Conservation (phyloP, 2,329 filamentous ascomycete species). For the Fusarium armeniacum region DNA sequence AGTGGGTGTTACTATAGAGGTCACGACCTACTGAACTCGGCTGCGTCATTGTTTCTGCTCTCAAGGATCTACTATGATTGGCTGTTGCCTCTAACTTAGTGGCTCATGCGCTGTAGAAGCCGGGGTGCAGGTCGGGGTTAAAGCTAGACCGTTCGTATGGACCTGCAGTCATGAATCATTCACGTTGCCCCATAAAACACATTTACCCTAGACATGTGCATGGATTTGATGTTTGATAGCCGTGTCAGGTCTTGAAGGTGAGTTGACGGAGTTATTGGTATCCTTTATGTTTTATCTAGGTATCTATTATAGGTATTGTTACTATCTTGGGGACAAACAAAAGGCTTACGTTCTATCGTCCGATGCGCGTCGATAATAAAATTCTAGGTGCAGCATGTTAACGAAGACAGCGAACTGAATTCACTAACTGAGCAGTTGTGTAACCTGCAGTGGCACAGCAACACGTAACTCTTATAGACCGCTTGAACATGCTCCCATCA, state of each 20-base stretch:
- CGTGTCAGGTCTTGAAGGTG: slow-evolving; percentile 3
- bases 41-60: slow-evolving; percentile 45
- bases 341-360: not conserved
- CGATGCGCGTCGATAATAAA: not conserved
- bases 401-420: not conserved
- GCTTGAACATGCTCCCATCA: not conserved
- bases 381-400: not conserved
- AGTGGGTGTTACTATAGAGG: slow-evolving; percentile 19
- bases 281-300: not conserved
- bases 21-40: slow-evolving; percentile 25
- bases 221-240: slow-evolving; percentile 1
- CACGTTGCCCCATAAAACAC: not conserved
- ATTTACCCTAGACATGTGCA: slow-evolving; percentile 14
- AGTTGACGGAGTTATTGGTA: not conserved
- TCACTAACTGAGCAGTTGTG: not conserved
- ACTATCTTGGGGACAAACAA: not conserved
- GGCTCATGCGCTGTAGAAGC: slow-evolving; percentile 26
- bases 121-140: slow-evolving; percentile 28
- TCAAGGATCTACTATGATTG: slow-evolving; percentile 29
- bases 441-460: not conserved
- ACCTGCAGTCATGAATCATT: slow-evolving; percentile 41
- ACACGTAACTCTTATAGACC: not conserved
- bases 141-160: slow-evolving; percentile 28
- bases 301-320: not conserved
- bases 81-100: slow-evolving; percentile 18